Evolutionary conservation across 2,329 filamentous ascomycete genomes (phyloP).

Genomic region (Epichloe scottii): DNA sequence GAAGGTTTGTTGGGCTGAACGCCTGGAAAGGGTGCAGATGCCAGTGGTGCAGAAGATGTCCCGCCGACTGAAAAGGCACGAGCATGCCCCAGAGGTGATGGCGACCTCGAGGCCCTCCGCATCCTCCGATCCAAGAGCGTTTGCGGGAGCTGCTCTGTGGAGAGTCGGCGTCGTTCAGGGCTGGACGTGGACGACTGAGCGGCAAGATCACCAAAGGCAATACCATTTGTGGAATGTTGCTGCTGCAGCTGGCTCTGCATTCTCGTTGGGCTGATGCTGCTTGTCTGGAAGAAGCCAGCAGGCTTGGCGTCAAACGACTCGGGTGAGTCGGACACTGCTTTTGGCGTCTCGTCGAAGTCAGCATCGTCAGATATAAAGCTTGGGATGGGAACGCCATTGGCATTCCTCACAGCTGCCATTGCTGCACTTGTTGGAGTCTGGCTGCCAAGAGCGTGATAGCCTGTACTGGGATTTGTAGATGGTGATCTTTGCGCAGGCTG

Average conservation of each 20-base stretch:
- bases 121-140: constrained; percentile 40
- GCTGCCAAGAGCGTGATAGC: constrained; percentile 14
- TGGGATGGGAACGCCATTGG: constrained; percentile 39
- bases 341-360: constrained; percentile 33
- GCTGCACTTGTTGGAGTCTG: constrained; percentile 25
- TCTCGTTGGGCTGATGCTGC: constrained; percentile 16
- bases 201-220: constrained; percentile 36
- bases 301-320: constrained; percentile 33
- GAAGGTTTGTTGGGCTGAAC: constrained; percentile 19
- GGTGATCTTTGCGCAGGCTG: constrained; percentile 45
- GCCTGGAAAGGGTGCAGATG: constrained; percentile 25
- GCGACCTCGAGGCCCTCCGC: constrained; percentile 40
- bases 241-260: constrained; percentile 10
- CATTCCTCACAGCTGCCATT: constrained; percentile 24
- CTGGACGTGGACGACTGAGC: constrained; percentile 19
- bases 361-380: constrained; percentile 45
- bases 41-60: constrained; percentile 25
- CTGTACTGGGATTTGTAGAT: constrained; percentile 14
- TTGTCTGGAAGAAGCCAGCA: constrained; percentile 14
- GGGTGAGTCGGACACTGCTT: constrained; percentile 30
- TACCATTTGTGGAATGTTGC: constrained; percentile 22
- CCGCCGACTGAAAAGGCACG: constrained; percentile 31
- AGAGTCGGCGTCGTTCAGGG: constrained; percentile 32
- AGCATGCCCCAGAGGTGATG: constrained; percentile 40
- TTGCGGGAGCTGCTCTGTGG: constrained; percentile 42